Conservation (phyloP, 805 yeast genomes). For the Kuraishia hungarica region DNA sequence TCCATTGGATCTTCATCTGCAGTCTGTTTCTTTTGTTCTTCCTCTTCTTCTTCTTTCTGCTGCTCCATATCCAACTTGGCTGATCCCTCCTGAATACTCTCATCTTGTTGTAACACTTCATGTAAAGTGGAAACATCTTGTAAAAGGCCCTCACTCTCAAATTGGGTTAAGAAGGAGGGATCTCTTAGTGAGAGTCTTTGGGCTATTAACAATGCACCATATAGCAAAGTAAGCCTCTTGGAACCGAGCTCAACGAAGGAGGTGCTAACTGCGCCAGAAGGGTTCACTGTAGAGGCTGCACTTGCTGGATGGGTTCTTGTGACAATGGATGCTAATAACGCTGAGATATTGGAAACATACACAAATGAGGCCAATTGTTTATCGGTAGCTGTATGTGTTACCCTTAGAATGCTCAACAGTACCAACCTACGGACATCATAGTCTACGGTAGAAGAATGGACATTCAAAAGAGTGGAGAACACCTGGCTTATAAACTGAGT, state of each 20-base stretch:
- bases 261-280: neutral
- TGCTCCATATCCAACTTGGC: neutral
- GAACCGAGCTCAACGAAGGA: neutral
- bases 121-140: slow-evolving; percentile 34
- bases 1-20: neutral
- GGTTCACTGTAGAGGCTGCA: too few species aligned
- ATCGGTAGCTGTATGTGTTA: slow-evolving; percentile 31
- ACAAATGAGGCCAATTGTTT: slow-evolving; percentile 23
- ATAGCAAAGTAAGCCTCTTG: slow-evolving; percentile 23
- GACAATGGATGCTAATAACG: slow-evolving; percentile 49
- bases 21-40: neutral
- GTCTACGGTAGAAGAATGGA: slow-evolving; percentile 69
- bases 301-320: slow-evolving; percentile 15
- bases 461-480: slow-evolving; percentile 46
- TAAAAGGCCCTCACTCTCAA: slow-evolving; percentile 64
- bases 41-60: slow-evolving; percentile 1
- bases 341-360: slow-evolving; percentile 29
- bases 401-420: slow-evolving; percentile 43
- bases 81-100: slow-evolving; percentile 1
- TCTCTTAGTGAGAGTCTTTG: neutral
- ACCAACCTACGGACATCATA: slow-evolving; percentile 51
- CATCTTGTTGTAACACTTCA: slow-evolving; percentile 13
- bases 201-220: slow-evolving; percentile 39
- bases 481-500: slow-evolving; percentile 33
- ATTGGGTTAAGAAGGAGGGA: neutral